Conservation (phyloP, 768 basidiomycete genomes). For the Melanogaster broomeanus region DNA sequence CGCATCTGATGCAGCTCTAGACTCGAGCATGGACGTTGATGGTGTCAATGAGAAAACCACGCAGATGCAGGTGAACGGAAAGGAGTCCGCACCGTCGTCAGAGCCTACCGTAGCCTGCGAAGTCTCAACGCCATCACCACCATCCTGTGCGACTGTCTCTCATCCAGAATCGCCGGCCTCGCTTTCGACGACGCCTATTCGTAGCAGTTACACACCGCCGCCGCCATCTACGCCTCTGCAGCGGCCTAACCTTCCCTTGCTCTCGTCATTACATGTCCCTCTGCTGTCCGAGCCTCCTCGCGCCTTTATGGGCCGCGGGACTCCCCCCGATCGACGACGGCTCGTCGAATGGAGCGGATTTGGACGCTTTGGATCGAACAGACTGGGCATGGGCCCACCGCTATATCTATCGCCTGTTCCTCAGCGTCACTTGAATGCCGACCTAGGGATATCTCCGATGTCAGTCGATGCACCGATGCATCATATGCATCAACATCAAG, state of each 20-base stretch:
- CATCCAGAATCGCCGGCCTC: neutral
- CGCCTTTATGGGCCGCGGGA: constrained; percentile 37
- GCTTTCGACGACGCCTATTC: constrained; percentile 4
- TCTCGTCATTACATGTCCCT: constrained; percentile 34
- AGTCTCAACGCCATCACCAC: neutral
- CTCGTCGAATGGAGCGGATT: constrained; percentile 31
- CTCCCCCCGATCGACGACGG: constrained; percentile 32
- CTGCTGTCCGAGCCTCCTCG: constrained; percentile 33
- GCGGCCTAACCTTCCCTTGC: constrained; percentile 16
- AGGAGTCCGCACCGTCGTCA: neutral
- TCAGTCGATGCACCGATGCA: constrained; percentile 16
- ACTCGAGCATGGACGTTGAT: constrained; percentile 5
- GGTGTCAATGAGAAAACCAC: neutral
- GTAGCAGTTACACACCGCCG: constrained; percentile 5
- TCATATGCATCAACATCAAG: constrained; percentile 12
- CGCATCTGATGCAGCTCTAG: neutral
- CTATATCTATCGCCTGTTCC: constrained; percentile 27
- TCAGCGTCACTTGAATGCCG: constrained; percentile 12
- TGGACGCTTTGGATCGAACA: constrained; percentile 11
- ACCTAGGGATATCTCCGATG: constrained; percentile 23
- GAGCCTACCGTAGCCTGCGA: neutral
- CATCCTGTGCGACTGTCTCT: neutral
- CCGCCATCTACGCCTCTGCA: constrained; percentile 4
- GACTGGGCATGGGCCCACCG: constrained; percentile 22
- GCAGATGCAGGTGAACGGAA: neutral